Conservation (phyloP, 805 yeast species). For the Ogataea haglerorum region DNA sequence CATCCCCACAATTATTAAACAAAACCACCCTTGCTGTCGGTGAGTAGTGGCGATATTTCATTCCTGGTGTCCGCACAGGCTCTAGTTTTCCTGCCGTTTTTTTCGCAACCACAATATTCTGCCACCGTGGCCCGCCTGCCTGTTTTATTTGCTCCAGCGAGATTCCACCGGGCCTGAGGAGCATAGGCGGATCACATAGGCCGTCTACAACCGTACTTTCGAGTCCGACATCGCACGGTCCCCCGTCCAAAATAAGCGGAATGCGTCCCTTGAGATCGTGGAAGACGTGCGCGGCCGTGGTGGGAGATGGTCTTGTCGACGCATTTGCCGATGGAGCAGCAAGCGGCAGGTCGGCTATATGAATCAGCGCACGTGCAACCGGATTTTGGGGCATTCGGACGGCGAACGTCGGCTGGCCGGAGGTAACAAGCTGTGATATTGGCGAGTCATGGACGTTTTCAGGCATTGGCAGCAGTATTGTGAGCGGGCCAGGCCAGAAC, state of each 20-base stretch:
- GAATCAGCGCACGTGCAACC: constrained; percentile 86
- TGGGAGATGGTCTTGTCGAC: constrained; percentile 92
- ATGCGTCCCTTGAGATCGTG: constrained; percentile 77
- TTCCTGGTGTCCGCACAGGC: constrained; percentile 89
- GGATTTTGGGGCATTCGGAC: constrained; percentile 86
- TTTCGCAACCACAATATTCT: constrained; percentile 57
- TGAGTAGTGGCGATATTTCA: constrained; percentile 95
- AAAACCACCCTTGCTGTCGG: constrained; percentile 82
- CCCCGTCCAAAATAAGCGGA: constrained; percentile 88
- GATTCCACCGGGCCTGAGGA: constrained; percentile 93
- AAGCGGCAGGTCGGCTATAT: constrained; percentile 77
- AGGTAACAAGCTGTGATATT: constrained; percentile 75
- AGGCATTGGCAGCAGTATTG: constrained; percentile 71
- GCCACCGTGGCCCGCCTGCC: constrained; percentile 71
- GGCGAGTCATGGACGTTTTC: constrained; percentile 33
- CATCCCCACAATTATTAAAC: constrained; percentile 49
- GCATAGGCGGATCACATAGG: constrained; percentile 74
- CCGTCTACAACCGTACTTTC: constrained; percentile 97
- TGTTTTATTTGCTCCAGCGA: constrained; percentile 68
- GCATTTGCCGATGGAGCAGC: constrained; percentile 99
- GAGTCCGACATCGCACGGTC: constrained; percentile 81
- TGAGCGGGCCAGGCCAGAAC: constrained; percentile 97
- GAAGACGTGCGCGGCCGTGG: constrained; percentile 79
- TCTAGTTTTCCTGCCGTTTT: constrained; percentile 63
- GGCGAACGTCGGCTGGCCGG: constrained; percentile 86